phyloP scores from a whole-genome alignment of 768 basidiomycete genomes.

The Calocera viscosa region DNA sequence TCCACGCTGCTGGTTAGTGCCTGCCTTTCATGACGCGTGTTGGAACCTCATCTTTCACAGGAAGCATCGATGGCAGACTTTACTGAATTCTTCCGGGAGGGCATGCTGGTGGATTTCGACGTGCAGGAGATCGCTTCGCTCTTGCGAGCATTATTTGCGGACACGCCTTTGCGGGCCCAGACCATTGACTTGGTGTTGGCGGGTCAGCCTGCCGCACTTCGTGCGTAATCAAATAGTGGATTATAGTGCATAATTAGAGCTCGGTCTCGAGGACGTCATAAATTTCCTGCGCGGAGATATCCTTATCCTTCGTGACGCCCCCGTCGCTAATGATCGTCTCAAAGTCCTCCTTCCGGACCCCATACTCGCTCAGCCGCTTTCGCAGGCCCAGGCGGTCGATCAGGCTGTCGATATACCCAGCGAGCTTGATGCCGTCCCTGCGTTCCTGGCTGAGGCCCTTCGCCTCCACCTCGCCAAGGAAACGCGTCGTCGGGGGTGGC shows the following conservation, averaged over 20 bases:
- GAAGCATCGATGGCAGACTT: conserved; percentile 88
- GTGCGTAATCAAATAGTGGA: too few species aligned
- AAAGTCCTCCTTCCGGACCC: conserved; percentile 15
- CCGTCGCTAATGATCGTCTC: conserved; percentile 12
- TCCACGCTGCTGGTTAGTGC: conserved; percentile 73
- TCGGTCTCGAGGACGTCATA: not conserved
- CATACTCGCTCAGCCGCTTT: conserved; percentile 13
- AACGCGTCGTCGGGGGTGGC: conserved; percentile 2
- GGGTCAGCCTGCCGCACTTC: too few species aligned
- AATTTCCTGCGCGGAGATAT: not conserved
- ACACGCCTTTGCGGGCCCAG: conserved; percentile 65
- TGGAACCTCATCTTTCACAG: conserved; percentile 30
- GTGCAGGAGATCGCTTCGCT: conserved; percentile 68
- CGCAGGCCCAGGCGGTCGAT: conserved; percentile 15
- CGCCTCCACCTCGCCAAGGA: conserved; percentile 3
- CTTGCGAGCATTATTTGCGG: conserved; percentile 79
- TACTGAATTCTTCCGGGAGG: conserved; percentile 81
- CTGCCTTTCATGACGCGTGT: conserved; percentile 2
- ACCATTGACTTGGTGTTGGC: conserved; percentile 63
- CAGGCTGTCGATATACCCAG: conserved; percentile 9
- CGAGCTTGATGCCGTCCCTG: not conserved
- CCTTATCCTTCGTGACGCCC: not conserved
- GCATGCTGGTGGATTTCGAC: conserved; percentile 81
- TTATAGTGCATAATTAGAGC: too few species aligned
- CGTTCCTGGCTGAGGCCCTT: not conserved